A percentile compares a stretch with the other conserved stretches of the same genome.
Conservation (phyloP, 495 filamentous ascomycete genomes). For the Lepraria neglecta region DNA sequence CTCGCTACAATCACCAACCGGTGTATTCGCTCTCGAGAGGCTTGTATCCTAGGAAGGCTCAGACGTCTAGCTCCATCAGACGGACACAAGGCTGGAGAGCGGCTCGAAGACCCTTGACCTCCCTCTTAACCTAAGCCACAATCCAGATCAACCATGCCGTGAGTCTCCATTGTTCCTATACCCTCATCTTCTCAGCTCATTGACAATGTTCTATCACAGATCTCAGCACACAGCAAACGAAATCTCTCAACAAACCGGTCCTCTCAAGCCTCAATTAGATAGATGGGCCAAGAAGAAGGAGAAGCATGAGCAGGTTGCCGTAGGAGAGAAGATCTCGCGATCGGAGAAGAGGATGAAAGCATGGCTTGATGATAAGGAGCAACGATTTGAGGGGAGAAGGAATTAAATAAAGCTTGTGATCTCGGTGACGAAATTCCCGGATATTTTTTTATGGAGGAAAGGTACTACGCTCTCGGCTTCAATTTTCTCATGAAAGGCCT, state of each 20-base stretch:
- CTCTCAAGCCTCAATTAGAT: neutral
- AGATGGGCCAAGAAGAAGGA: neutral
- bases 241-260: neutral
- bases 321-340: neutral
- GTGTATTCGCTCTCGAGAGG: too few species aligned
- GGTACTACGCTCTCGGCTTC: too few species aligned
- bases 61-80: neutral
- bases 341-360: neutral
- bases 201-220: neutral
- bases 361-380: neutral
- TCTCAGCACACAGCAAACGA: neutral
- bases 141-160: neutral
- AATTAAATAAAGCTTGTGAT: too few species aligned
- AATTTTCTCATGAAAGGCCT: too few species aligned
- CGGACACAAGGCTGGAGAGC: neutral
- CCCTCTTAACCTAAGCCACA: neutral
- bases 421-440: too few species aligned
- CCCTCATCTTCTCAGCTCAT: too few species aligned
- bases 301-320: constrained; percentile 3
- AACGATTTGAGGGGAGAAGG: neutral
- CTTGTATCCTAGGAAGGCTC: too few species aligned
- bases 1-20: too few species aligned
- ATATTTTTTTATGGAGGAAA: too few species aligned
- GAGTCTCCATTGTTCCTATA: neutral
- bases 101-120: neutral